Percentiles rank a stretch among this genome's conserved stretches.
Conservation (phyloP, 2,329 filamentous ascomycete genomes). For the Monosporascus ibericus region DNA sequence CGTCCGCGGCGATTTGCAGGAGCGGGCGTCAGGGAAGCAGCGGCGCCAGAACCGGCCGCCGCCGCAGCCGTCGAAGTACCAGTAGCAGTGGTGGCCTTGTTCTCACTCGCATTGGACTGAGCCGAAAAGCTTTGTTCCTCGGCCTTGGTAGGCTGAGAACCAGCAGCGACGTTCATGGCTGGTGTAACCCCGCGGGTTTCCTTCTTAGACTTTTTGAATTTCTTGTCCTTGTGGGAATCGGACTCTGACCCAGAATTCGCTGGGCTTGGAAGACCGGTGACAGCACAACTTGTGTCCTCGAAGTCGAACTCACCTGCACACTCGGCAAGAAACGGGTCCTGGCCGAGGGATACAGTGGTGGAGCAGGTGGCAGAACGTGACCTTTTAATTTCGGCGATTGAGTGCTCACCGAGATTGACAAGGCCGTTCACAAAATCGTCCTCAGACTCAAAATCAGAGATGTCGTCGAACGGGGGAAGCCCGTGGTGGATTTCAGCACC, state of each 20-base stretch:
- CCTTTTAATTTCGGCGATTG: slow-evolving; percentile 60
- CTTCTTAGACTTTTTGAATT: slow-evolving; percentile 50
- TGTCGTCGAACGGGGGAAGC: slow-evolving; percentile 72
- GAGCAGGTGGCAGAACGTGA: slow-evolving; percentile 62
- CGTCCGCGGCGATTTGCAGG: slow-evolving; percentile 86
- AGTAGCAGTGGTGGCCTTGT: slow-evolving; percentile 31
- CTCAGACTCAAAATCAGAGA: slow-evolving; percentile 86
- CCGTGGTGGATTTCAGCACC: slow-evolving; percentile 44
- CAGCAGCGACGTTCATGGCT: slow-evolving; percentile 37
- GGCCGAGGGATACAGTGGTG: slow-evolving; percentile 61
- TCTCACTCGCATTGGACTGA: slow-evolving; percentile 30
- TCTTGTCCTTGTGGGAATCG: slow-evolving; percentile 51
- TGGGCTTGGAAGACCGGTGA: slow-evolving; percentile 58
- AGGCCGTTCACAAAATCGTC: slow-evolving; percentile 76
- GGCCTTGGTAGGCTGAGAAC: slow-evolving; percentile 27
- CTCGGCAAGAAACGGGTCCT: slow-evolving; percentile 72
- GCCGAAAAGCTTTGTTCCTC: slow-evolving; percentile 29
- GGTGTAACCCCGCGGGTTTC: slow-evolving; percentile 28
- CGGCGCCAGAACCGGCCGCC: slow-evolving; percentile 37
- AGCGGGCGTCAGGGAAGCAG: slow-evolving; percentile 37
- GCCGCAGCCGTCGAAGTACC: slow-evolving; percentile 39
- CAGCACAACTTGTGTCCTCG: slow-evolving; percentile 61
- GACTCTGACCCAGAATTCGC: slow-evolving; percentile 45
- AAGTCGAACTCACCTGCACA: slow-evolving; percentile 57
- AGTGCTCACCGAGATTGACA: slow-evolving; percentile 56